Base-by-base conservation (phyloP, 768 basidiomycete genomes). In the Leucocoprinus leucothites region DNA sequence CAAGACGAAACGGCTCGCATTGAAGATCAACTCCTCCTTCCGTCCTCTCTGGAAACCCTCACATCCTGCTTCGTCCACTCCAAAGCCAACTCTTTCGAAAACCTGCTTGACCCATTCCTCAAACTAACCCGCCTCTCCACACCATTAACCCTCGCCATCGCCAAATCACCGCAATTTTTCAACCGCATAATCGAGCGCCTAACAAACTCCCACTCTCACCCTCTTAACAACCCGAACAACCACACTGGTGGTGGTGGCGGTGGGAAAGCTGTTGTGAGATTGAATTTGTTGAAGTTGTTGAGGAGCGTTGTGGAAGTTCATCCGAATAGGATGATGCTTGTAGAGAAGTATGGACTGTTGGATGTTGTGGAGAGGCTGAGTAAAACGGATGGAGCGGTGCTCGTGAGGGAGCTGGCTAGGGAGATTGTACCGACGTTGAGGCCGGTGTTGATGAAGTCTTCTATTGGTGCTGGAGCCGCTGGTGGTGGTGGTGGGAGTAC, bases 1-100 rank as follows among this genome's bases (percentile, higher is more conserved):
- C 91, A 94, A 74, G 97, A 98, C 63, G 97, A 99, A 71, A 92
- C 91, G 1, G 86, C 92, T 1, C 82, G 94, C 51, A 90, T 99
- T 5, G 97, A 98, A 67, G 94, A 96, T 64, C 84, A 88, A 47
- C 77, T 99, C 0, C 71, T 88, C 31, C 88, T 90, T 63, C 69
- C 77, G 1, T 74, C 76, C 11, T 75, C 89, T 1, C 69, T 91
- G 16, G 85, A 90, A 0, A 75, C 82, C 0, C 72, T 96, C 14
- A 77, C 94, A 31, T 80, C 78, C 38, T 89, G 90, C 67, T 96
- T 96, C 69, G 84, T 90, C 58, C 78, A 82, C 1, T 85, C 91
- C 25, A 94, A 95, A 70, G 86, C 91, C 44, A 89, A 91, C 65
- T 88, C 87, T 1, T 94, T 97, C 64, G 96, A 98, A 67, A 92